Evolutionary conservation across 139 green algal genomes (phyloP).

Genomic region (Dunaliella primolecta): DNA sequence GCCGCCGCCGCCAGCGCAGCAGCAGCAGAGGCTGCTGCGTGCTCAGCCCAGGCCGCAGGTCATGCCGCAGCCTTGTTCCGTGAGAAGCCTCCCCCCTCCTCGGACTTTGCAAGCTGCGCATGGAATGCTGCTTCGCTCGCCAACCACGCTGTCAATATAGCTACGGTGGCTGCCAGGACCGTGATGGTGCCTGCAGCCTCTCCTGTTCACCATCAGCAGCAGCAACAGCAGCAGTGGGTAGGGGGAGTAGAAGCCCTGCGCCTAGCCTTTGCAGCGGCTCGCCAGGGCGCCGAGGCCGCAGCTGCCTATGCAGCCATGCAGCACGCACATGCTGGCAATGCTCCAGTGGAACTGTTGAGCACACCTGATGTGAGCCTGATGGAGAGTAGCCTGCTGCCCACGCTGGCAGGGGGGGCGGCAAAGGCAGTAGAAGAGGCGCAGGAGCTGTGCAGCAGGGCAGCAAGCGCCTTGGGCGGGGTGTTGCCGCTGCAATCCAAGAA

Average conservation of each 20-base stretch:
- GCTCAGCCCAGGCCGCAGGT: neutral
- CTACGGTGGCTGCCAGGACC: neutral
- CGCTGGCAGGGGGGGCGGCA: neutral
- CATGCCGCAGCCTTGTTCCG: neutral
- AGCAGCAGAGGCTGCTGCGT: neutral
- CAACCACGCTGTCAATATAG: neutral
- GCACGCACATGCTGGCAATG: neutral
- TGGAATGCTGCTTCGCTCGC: neutral
- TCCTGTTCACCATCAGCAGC: neutral
- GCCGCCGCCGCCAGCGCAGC: no score
- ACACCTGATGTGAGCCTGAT: no score
- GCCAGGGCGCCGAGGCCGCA: neutral
- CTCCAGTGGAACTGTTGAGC: neutral
- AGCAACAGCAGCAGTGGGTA: no score
- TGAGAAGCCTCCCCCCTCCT: neutral
- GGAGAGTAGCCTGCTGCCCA: neutral
- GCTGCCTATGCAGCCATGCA: neutral
- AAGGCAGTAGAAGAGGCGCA: neutral
- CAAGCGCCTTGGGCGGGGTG: no score
- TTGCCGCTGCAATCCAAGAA: no score
- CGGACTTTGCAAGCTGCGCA: neutral
- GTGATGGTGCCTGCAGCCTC: neutral
- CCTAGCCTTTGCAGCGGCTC: neutral
- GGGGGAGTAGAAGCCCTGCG: neutral
- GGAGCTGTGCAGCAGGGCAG: neutral